Conservation (phyloP, 139 green algal genomes). For the Chlamydomonas incerta region DNA sequence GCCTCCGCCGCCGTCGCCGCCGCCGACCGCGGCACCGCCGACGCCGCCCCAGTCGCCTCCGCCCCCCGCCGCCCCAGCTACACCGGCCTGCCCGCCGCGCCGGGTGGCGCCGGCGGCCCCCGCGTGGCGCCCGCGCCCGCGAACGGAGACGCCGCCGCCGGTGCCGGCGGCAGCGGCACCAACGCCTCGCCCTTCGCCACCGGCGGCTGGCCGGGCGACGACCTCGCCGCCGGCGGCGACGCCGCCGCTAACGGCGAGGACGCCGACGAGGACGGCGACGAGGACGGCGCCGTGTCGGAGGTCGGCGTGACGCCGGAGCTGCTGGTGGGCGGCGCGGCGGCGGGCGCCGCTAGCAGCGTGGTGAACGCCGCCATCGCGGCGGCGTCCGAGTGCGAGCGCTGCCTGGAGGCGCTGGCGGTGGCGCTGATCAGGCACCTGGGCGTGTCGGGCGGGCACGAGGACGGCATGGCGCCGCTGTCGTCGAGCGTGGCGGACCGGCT, state of each 20-base stretch:
- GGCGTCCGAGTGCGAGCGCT: slow-evolving; percentile 6
- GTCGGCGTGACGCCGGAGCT: not conserved
- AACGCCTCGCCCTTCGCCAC: no score
- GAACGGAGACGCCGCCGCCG: not conserved
- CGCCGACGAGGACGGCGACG: not conserved
- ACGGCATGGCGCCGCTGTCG: slow-evolving; percentile 37
- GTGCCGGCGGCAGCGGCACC: no score
- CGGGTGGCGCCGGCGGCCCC: not conserved
- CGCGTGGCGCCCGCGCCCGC: not conserved
- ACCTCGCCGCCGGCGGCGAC: not conserved
- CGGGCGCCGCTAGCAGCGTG: no score
- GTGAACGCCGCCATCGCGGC: not conserved
- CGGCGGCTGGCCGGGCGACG: no score
- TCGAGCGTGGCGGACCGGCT: slow-evolving; percentile 42
- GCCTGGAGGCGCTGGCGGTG: slow-evolving; percentile 45
- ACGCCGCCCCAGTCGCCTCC: not conserved
- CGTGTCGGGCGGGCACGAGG: slow-evolving; percentile 2
- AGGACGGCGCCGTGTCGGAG: no score
- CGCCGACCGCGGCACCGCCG: not conserved
- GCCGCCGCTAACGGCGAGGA: not conserved
- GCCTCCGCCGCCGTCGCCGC: not conserved
- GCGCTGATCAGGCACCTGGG: slow-evolving; percentile 51
- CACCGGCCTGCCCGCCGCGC: not conserved
- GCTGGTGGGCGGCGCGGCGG: not conserved
- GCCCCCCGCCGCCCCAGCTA: not conserved